Conservation (phyloP, 1,139 yeast genomes). For the Saccharomyces hybrid region DNA sequence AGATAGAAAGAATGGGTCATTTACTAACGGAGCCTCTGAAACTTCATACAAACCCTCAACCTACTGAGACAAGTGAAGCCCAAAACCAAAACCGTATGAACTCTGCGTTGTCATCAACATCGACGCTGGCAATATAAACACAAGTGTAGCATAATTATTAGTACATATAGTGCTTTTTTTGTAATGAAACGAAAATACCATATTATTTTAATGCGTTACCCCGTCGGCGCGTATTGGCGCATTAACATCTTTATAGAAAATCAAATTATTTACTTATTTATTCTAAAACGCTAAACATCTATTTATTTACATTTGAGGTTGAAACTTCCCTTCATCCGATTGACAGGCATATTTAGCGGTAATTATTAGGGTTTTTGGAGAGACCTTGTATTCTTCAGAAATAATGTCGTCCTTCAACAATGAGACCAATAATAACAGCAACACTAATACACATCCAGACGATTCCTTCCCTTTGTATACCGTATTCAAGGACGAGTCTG, state of each 20-base stretch:
- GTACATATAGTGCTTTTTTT: background rate
- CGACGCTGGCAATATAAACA: background rate
- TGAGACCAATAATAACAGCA: constrained; percentile 1
- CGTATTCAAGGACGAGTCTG: constrained; percentile 6
- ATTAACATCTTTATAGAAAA: background rate
- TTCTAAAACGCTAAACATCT: background rate
- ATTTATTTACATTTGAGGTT: background rate
- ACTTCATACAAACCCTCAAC: constrained; percentile 20
- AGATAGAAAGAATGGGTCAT: constrained; percentile 97
- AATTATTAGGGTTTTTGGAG: background rate
- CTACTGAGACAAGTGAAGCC: background rate
- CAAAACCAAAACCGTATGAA: background rate
- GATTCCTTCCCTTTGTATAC: constrained; percentile 3
- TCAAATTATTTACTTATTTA: background rate
- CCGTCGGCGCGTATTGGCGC: background rate
- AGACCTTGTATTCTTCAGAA: background rate
- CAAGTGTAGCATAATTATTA: background rate
- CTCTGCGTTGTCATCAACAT: background rate
- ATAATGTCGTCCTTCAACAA: background rate
- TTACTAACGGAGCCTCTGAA: constrained; percentile 55
- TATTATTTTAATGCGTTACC: background rate
- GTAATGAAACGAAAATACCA: background rate
- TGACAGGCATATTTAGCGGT: background rate
- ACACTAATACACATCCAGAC: constrained; percentile 3
- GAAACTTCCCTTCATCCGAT: background rate